Evolutionary conservation across 371 early-diverging fungal species (phyloP), one percentile per base, ranked within the genome.

Genomic region (Mycotypha africana): DNA sequence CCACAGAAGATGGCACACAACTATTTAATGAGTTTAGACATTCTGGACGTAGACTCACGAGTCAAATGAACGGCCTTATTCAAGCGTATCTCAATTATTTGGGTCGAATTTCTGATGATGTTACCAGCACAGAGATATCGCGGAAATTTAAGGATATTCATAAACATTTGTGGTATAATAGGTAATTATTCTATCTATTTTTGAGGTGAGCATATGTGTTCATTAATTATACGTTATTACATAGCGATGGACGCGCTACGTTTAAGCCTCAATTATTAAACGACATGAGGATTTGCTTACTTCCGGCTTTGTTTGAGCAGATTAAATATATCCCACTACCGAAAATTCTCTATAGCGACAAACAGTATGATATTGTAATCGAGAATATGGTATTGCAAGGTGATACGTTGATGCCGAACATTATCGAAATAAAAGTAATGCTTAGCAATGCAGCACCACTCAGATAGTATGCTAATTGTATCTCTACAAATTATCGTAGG

Each of bases 261-360:
- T 77, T 84, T 62, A 84, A 84, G 56, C 74, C 74, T 16, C 67
- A 73, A 15, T 50, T 84, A 33, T 42, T 80, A 28, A 69, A 66
- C 19, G 84, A 84, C 37, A 65, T 84, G 49, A 65, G 66, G 17
- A 53, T 67, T 38, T 69, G 68, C 0, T 33, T 77, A n/a, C 19
- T 71, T 26, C 74, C 81, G 24, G 68, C 80, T 14, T 33, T 78
- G 16, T 46, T 79, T 47, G 82, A 82, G 37, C 70, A 82, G 21
- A 60, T 85, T 56, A 67, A 73, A 44, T 77, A 67, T 40, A 54
- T 85, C 21, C 81, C 82, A n/a, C 60, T 85, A 35, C 82, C 85
- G 4, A 74, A 73, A 14, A 77, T 85, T 38, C 82, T 79, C 41
- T 76, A 81, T 47, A 61, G 61, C 32, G 80, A 82, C 40, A 53